Evolutionary conservation across 208 protist genomes (phyloP).

Genomic region (Leishmania arabica): DNA sequence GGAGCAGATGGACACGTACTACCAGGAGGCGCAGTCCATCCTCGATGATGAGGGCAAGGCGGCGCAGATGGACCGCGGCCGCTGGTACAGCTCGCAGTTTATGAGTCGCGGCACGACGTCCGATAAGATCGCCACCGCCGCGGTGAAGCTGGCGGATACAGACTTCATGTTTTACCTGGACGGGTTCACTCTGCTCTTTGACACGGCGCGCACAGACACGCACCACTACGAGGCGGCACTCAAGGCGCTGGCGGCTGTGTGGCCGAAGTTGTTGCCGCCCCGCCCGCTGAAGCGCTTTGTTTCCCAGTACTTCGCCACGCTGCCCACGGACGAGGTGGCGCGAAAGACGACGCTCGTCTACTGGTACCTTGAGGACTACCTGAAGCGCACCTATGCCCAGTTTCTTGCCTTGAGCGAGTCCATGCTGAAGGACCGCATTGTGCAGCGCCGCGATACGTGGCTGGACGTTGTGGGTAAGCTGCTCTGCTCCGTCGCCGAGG

Average conservation of each 20-base stretch:
- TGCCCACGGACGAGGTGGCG: conserved; percentile 64
- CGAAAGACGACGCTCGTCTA: conserved; percentile 81
- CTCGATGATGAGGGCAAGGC: conserved; percentile 64
- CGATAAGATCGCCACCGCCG: conserved; percentile 88
- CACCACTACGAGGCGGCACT: conserved; percentile 92
- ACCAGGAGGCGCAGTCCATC: conserved; percentile 76
- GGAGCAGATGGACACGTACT: conserved; percentile 85
- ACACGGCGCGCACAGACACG: conserved; percentile 86
- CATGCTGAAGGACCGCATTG: conserved; percentile 89
- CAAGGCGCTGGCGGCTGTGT: conserved; percentile 86
- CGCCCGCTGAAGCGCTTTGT: conserved; percentile 89
- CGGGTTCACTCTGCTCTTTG: conserved; percentile 89
- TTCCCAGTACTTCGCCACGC: conserved; percentile 91
- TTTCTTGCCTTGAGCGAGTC: conserved; percentile 86
- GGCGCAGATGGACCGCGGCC: conserved; percentile 68
- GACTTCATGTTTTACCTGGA: conserved; percentile 94
- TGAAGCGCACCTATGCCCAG: conserved; percentile 90
- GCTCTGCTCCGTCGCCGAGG: conserved; percentile 82
- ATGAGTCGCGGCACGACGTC: conserved; percentile 83
- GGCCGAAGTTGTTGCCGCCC: conserved; percentile 85
- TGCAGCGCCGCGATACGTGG: conserved; percentile 86
- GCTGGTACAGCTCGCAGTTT: conserved; percentile 92
- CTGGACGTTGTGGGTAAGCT: conserved; percentile 87
- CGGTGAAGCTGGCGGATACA: conserved; percentile 88
- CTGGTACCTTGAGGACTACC: conserved; percentile 92